phyloP scores from a whole-genome alignment of 2,329 filamentous ascomycete species.

The Exophiala dermatitidis region DNA sequence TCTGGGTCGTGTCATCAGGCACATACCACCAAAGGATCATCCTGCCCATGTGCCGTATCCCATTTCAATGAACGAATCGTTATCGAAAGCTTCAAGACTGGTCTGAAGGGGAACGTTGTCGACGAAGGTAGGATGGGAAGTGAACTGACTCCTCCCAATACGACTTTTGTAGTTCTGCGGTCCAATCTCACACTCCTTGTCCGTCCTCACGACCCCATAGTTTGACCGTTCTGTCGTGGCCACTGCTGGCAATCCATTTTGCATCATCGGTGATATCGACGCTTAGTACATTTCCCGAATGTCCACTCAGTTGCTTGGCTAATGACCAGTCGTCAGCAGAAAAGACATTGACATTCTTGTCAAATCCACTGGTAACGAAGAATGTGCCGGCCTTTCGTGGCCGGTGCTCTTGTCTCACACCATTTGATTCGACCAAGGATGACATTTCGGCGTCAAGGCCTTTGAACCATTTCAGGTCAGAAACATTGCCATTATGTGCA shows the following conservation, averaged over 20 bases:
- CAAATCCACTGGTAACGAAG: slow-evolving; percentile 83
- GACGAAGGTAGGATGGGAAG: too few relatives aligned
- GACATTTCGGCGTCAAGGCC: slow-evolving; percentile 63
- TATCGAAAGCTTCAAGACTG: too few relatives aligned
- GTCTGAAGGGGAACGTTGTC: too few relatives aligned
- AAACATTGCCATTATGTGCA: slow-evolving; percentile 84
- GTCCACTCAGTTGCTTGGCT: slow-evolving; percentile 78
- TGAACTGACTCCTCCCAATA: too few relatives aligned
- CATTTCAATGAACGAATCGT: too few relatives aligned
- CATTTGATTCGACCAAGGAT: slow-evolving; percentile 16
- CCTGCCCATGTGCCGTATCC: too few relatives aligned
- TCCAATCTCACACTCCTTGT: slow-evolving; percentile 33
- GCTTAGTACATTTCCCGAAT: slow-evolving; percentile 85
- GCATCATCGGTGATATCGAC: slow-evolving; percentile 81
- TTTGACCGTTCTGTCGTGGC: slow-evolving; percentile 91
- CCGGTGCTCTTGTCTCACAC: slow-evolving; percentile 33
- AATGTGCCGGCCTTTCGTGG: slow-evolving; percentile 82
- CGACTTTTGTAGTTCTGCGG: too few relatives aligned
- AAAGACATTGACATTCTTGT: slow-evolving; percentile 91
- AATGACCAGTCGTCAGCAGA: slow-evolving; percentile 94
- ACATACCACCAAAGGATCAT: too few relatives aligned
- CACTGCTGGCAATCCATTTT: slow-evolving; percentile 88
- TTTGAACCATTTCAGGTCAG: slow-evolving; percentile 90
- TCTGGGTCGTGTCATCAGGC: too few relatives aligned
- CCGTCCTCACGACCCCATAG: slow-evolving; percentile 84